A percentile compares a stretch with the other conserved stretches of the same genome.
Evolutionary conservation across 176 grass and related monocot species (phyloP).

Genomic region (Oropetium thomaeum): DNA sequence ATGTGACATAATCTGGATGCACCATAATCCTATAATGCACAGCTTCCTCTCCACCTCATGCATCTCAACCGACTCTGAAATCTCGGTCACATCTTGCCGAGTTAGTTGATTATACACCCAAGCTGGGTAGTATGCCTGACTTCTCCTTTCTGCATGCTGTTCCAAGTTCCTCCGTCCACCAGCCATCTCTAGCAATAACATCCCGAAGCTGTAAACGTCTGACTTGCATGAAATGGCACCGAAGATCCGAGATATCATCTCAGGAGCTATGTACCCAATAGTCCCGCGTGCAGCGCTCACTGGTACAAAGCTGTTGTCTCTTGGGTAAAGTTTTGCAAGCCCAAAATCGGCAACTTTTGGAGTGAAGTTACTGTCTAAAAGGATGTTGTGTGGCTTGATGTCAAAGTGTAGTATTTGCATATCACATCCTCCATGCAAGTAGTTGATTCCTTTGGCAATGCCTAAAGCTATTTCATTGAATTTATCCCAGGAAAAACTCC

Average conservation of each 20-base stretch:
- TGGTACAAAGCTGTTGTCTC: constrained; percentile 29
- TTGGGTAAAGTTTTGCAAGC: constrained; percentile 55
- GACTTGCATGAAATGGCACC: constrained; percentile 46
- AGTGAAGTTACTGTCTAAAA: constrained; percentile 34
- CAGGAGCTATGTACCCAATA: constrained; percentile 26
- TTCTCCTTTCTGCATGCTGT: not conserved
- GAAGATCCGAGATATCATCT: constrained; percentile 32
- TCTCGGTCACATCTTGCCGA: not conserved
- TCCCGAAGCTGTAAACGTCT: constrained; percentile 56
- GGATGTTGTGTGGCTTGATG: constrained; percentile 62
- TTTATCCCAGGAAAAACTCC: constrained; percentile 23
- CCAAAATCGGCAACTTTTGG: constrained; percentile 60
- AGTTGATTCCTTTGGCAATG: constrained; percentile 50
- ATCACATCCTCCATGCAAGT: constrained; percentile 49
- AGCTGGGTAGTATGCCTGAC: constrained; percentile 31
- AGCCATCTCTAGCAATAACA: constrained; percentile 43
- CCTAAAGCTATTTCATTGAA: constrained; percentile 48
- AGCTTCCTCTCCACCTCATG: constrained; percentile 46
- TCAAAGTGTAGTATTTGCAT: constrained; percentile 72
- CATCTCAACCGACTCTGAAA: constrained; percentile 4
- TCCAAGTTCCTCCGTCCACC: constrained; percentile 26
- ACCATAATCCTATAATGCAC: constrained; percentile 35
- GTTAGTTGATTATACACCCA: constrained; percentile 29
- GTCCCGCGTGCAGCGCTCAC: constrained; percentile 17
- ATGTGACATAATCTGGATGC: constrained; percentile 47